Conservation (phyloP, 352 stramenopile species). For the Pythium scleroteichum region DNA sequence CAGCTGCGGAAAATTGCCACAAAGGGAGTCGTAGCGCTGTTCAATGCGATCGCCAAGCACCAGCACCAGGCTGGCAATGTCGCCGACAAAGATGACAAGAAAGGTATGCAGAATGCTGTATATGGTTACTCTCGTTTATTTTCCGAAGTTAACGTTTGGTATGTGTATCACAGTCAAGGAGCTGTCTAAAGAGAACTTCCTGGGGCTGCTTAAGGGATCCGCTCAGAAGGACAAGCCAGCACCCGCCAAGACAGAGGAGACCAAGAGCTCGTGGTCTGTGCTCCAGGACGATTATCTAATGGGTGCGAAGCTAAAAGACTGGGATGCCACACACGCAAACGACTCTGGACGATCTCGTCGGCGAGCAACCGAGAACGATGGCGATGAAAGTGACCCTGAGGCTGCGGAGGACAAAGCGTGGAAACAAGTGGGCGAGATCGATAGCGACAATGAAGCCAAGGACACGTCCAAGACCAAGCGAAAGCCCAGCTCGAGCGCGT, state of each 20-base stretch:
- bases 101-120: conserved; percentile 32
- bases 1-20: conserved; percentile 79
- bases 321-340: conserved; percentile 47
- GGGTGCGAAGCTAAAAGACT: conserved; percentile 86
- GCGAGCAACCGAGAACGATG: conserved; percentile 17
- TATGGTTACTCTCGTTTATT: background rate
- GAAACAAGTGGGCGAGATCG: conserved; percentile 54
- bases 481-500: conserved; percentile 30
- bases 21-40: conserved; percentile 83
- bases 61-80: conserved; percentile 68
- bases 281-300: conserved; percentile 88
- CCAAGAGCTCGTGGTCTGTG: conserved; percentile 79
- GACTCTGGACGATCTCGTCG: conserved; percentile 21
- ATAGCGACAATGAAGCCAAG: conserved; percentile 49
- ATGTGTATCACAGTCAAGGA: conserved; percentile 53
- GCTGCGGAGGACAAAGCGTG: conserved; percentile 64
- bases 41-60: conserved; percentile 87
- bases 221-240: conserved; percentile 28
- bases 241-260: conserved; percentile 26
- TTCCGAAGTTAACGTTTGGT: background rate
- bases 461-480: conserved; percentile 31
- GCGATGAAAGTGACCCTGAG: conserved; percentile 61
- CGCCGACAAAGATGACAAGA: conserved; percentile 70
- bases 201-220: conserved; percentile 72
- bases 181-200: conserved; percentile 84